Percentiles rank a stretch among this genome's conserved stretches.
phyloP scores from a whole-genome alignment of 305 asterid species.

The Fraxinus paxiana region DNA sequence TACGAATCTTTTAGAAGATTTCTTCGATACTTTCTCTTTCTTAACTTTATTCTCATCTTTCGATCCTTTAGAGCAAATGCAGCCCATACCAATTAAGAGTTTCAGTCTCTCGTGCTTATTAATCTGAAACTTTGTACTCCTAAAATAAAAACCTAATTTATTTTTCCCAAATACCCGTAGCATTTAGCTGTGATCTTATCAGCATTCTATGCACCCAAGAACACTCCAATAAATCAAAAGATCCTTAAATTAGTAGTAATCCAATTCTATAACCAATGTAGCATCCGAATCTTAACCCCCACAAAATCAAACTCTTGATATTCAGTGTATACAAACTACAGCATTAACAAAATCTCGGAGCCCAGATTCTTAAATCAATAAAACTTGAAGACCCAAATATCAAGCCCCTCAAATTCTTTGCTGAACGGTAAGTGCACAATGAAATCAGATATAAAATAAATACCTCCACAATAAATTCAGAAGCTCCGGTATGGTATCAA shows the following conservation, averaged over 20 bases:
- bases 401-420: conserved; percentile 14
- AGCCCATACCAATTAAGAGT: conserved; percentile 55
- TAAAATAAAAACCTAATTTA: conserved; percentile 25
- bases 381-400: conserved; percentile 23
- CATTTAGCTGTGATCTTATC: conserved; percentile 32
- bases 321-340: background rate
- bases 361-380: conserved; percentile 4
- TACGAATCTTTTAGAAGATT: conserved; percentile 42
- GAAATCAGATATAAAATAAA: background rate
- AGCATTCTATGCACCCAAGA: conserved; percentile 29
- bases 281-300: background rate
- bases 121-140: conserved; percentile 34
- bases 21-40: conserved; percentile 52
- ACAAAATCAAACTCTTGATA: conserved; percentile 9
- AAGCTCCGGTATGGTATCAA: conserved; percentile 14
- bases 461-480: conserved; percentile 23
- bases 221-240: conserved; percentile 13
- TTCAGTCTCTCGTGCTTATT: conserved; percentile 29
- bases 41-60: conserved; percentile 28
- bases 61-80: conserved; percentile 70
- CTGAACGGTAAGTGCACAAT: conserved; percentile 1
- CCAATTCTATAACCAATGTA: background rate
- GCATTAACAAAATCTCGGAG: background rate
- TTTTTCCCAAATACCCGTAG: conserved; percentile 25
- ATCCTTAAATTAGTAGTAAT: conserved; percentile 10